A percentile compares a stretch with the other conserved stretches of the same genome.
Evolutionary conservation across 306 rosid genomes (phyloP).

Genomic region (Hylodesmum podocarpum): DNA sequence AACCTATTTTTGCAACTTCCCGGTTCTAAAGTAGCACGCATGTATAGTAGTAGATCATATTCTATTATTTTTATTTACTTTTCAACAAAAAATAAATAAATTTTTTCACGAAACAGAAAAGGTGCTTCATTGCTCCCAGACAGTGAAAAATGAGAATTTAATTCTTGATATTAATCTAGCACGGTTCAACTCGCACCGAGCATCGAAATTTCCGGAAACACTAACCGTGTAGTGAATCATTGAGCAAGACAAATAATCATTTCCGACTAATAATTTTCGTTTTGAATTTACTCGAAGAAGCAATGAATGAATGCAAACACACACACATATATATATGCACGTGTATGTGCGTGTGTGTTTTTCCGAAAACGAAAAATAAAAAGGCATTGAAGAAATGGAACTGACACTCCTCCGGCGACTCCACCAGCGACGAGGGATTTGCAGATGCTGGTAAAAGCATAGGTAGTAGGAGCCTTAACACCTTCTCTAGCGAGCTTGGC

Average conservation of each 20-base stretch:
- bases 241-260: background rate
- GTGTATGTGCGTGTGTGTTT: background rate
- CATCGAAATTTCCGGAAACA: background rate
- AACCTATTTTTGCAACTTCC: background rate
- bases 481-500: slow-evolving; percentile 84
- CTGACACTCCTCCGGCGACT: slow-evolving; percentile 94
- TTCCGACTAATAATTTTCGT: background rate
- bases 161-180: background rate
- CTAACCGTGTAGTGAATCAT: background rate
- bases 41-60: background rate
- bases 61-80: background rate
- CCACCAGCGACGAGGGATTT: slow-evolving; percentile 92
- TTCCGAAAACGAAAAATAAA: background rate
- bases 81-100: background rate
- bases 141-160: background rate
- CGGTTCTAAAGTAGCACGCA: background rate
- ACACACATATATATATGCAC: background rate
- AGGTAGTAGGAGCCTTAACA: slow-evolving; percentile 64
- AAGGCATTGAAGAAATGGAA: slow-evolving; percentile 22
- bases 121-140: slow-evolving; percentile 6
- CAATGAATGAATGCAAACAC: too few species aligned
- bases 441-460: slow-evolving; percentile 63
- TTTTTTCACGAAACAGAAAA: background rate
- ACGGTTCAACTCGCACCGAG: background rate
- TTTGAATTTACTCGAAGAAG: background rate